Conservation (phyloP, 225 moss, liverwort and hornwort species). For the Thuidium tamariscinum region DNA sequence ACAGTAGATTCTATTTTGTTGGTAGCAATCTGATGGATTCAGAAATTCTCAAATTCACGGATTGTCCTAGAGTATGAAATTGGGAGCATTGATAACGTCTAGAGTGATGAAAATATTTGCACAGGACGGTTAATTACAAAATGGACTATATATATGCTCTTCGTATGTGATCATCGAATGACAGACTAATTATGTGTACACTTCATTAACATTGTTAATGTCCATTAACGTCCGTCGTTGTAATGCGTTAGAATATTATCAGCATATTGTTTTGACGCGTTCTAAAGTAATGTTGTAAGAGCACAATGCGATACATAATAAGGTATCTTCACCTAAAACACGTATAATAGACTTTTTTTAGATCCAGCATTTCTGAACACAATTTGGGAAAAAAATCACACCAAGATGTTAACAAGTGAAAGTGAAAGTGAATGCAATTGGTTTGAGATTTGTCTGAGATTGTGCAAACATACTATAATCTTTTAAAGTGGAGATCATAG, state of each 20-base stretch:
- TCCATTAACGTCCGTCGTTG: background rate
- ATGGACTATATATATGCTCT: background rate
- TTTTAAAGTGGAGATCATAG: background rate
- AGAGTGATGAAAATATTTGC: background rate
- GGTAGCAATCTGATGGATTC: background rate
- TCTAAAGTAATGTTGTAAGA: background rate
- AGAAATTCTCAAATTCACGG: background rate
- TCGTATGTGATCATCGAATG: background rate
- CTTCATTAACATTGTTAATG: background rate
- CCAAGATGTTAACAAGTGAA: background rate
- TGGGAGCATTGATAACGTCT: background rate
- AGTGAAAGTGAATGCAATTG: background rate
- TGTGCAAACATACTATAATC: background rate
- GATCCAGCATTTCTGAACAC: background rate
- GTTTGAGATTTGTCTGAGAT: background rate
- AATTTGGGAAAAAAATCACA: background rate
- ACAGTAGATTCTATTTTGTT: background rate
- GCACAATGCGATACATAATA: background rate
- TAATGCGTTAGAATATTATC: background rate
- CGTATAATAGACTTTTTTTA: background rate
- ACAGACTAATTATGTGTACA: background rate
- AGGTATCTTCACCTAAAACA: background rate
- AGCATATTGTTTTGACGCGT: background rate
- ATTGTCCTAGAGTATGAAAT: background rate
- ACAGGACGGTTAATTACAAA: background rate